Conservation (phyloP, 768 basidiomycete species). For the Tulasnella sp. region DNA sequence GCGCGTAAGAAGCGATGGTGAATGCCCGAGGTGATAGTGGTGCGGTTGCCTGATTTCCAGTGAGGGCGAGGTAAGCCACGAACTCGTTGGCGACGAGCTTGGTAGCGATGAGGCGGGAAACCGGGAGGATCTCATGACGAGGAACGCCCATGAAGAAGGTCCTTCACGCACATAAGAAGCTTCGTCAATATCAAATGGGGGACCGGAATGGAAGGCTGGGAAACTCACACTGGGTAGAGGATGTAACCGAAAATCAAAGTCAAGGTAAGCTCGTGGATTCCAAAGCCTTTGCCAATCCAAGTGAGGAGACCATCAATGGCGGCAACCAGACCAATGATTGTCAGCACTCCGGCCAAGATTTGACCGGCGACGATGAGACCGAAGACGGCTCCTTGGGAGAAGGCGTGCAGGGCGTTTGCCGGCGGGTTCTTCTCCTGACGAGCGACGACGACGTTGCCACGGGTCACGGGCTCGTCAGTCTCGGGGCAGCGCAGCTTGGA, state of each 20-base stretch:
- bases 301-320: conserved; percentile 80
- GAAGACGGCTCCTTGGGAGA: conserved; percentile 78
- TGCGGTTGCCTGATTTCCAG: conserved; percentile 47
- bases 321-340: conserved; percentile 76
- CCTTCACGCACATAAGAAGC: neutral
- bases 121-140: conserved; percentile 70
- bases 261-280: conserved; percentile 74
- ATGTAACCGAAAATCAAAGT: conserved; percentile 82
- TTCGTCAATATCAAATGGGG: neutral
- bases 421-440: conserved; percentile 50
- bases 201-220: neutral
- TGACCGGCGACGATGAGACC: conserved; percentile 84
- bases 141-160: conserved; percentile 54
- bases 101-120: conserved; percentile 75
- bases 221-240: conserved; percentile 64
- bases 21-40: conserved; percentile 69
- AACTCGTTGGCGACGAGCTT: conserved; percentile 89
- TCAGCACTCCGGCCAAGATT: conserved; percentile 72
- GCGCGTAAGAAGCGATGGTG: conserved; percentile 79
- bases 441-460: conserved; percentile 73
- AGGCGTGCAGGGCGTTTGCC: conserved; percentile 78
- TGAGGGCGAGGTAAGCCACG: conserved; percentile 58
- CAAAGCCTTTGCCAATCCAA: conserved; percentile 84
- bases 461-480: conserved; percentile 78
- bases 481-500: conserved; percentile 85